phyloP scores from a whole-genome alignment of 1,284 basidiomycete genomes.

The Apiotrichum montevideense region DNA sequence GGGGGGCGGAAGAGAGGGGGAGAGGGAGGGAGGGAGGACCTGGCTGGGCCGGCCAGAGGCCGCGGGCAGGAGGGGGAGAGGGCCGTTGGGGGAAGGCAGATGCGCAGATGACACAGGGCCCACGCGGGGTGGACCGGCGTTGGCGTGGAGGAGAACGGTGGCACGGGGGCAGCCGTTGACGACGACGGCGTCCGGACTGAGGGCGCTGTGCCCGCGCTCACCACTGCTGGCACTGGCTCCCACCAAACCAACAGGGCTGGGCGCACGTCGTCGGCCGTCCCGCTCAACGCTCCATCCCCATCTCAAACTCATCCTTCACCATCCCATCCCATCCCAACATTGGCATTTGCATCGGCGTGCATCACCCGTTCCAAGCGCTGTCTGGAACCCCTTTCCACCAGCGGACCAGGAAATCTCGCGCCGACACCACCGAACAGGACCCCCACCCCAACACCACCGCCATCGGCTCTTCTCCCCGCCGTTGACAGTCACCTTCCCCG shows the following conservation, averaged over 20 bases:
- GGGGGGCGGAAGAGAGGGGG: too few relatives aligned
- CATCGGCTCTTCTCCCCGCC: too few relatives aligned
- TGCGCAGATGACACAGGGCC: conserved; percentile 3
- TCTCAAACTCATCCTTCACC: conserved; percentile 3
- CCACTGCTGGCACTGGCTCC: background rate
- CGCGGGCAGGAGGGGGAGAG: background rate
- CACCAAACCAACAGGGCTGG: conserved; percentile 12
- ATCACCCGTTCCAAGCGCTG: too few relatives aligned
- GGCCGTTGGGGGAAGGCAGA: too few relatives aligned
- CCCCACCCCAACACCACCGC: too few relatives aligned
- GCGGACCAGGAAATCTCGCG: too few relatives aligned
- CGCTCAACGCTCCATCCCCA: conserved; percentile 2
- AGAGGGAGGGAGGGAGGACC: too few relatives aligned
- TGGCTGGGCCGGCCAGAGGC: too few relatives aligned
- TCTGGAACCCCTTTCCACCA: too few relatives aligned
- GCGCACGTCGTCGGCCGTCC: conserved; percentile 10
- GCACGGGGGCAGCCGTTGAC: conserved; percentile 12
- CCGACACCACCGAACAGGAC: too few relatives aligned
- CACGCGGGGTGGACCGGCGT: conserved; percentile 13
- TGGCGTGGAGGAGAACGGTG: conserved; percentile 12
- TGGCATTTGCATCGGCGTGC: background rate
- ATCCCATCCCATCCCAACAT: background rate
- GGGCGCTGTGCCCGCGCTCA: background rate
- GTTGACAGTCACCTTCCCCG: background rate
- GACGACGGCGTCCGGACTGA: conserved; percentile 9